Percentiles rank a stretch among this genome's conserved stretches.
Conservation (phyloP, 2,329 filamentous ascomycete species). For the Exophiala oligosperma region DNA sequence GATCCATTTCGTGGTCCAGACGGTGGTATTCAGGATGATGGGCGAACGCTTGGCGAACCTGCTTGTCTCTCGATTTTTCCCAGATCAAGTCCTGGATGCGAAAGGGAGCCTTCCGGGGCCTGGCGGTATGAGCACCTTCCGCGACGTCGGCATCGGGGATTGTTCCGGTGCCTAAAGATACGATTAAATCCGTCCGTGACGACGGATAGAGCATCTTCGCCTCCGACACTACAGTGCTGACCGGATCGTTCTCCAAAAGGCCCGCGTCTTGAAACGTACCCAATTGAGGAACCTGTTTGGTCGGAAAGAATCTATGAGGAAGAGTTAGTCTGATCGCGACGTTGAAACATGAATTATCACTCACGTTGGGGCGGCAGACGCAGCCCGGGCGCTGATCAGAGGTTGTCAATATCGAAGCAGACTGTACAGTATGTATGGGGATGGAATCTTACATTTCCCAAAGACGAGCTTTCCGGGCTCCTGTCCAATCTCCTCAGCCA, state of each 20-base stretch:
- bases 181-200: not conserved
- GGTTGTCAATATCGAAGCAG: not conserved
- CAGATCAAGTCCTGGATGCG: not conserved
- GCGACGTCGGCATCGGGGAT: not conserved
- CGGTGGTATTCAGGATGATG: not conserved
- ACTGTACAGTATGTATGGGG: not conserved
- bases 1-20: not conserved
- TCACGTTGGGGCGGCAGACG: not conserved
- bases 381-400: constrained; percentile 1
- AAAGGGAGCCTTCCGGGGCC: not conserved
- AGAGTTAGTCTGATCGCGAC: not conserved
- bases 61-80: not conserved
- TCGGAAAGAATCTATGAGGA: constrained; percentile 23
- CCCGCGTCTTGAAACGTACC: constrained; percentile 31
- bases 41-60: constrained; percentile 1
- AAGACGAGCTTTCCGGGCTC: not conserved
- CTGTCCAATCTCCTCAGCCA: not conserved
- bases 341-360: not conserved
- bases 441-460: constrained; percentile 7
- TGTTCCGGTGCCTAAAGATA: constrained; percentile 1
- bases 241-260: constrained; percentile 30
- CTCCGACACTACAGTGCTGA: constrained; percentile 27
- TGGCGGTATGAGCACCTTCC: not conserved
- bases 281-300: constrained; percentile 17
- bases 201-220: not conserved